Conservation (phyloP, 2,329 filamentous ascomycete species). For the Botrytis galanthina region DNA sequence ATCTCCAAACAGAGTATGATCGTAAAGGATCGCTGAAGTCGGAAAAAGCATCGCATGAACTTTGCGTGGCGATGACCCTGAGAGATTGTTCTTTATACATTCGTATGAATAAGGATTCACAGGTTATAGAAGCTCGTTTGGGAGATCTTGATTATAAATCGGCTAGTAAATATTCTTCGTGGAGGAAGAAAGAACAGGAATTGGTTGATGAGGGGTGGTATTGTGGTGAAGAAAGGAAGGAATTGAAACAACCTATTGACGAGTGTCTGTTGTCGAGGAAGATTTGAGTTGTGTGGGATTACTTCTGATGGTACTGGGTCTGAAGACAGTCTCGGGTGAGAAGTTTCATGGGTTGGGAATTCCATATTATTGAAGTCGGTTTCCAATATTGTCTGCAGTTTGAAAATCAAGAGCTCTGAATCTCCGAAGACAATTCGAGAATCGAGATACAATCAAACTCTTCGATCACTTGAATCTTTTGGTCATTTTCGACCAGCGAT, state of each 20-base stretch:
- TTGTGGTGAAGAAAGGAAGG: conserved; percentile 39
- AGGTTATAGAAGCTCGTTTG: conserved; percentile 55
- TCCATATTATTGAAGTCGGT: background rate
- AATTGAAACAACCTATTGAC: conserved; percentile 20
- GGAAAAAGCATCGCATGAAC: conserved; percentile 44
- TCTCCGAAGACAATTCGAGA: background rate
- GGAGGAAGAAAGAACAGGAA: conserved; percentile 61
- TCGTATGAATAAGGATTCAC: conserved; percentile 47
- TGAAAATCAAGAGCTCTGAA: background rate
- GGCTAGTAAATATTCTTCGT: conserved; percentile 64
- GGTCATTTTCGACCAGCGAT: background rate
- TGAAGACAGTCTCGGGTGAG: background rate
- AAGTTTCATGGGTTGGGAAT: background rate
- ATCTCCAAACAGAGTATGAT: conserved; percentile 41
- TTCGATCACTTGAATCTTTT: background rate
- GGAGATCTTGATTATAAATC: conserved; percentile 79
- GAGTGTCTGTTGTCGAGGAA: conserved; percentile 15
- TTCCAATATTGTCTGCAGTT: background rate
- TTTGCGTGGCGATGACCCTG: conserved; percentile 74
- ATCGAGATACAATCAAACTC: background rate
- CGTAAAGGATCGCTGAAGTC: conserved; percentile 32
- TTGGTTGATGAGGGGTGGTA: conserved; percentile 72
- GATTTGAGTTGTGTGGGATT: background rate
- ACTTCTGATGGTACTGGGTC: background rate
- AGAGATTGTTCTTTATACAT: conserved; percentile 76